Evolutionary conservation across 179 eudicot species (phyloP).

Genomic region (Beta macrorhiza): DNA sequence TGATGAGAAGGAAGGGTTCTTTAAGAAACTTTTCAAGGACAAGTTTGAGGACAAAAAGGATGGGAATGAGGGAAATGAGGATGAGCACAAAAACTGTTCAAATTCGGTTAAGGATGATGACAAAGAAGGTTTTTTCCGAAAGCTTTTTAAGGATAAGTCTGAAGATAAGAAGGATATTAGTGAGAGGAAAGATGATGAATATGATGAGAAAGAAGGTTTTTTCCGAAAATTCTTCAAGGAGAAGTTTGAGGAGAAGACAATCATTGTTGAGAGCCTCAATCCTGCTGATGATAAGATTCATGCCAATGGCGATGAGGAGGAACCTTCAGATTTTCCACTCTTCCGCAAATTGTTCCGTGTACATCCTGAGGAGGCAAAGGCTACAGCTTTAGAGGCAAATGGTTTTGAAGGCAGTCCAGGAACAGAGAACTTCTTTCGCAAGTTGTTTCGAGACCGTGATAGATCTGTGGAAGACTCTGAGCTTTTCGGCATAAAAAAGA

Average conservation of each 20-base stretch:
- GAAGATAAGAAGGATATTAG: conserved; percentile 73
- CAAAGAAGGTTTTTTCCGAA: conserved; percentile 78
- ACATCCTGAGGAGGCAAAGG: conserved; percentile 80
- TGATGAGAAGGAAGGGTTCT: conserved; percentile 65
- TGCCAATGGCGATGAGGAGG: conserved; percentile 74
- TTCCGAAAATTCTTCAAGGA: conserved; percentile 82
- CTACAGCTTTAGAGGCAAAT: conserved; percentile 42
- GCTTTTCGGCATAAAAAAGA: conserved; percentile 69
- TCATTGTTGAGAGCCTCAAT: conserved; percentile 40
- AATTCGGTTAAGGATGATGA: conserved; percentile 55
- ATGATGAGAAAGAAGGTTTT: conserved; percentile 79
- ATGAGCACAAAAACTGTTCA: conserved; percentile 29
- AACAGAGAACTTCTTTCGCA: conserved; percentile 90
- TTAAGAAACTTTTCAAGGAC: conserved; percentile 47
- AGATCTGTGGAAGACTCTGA: conserved; percentile 92
- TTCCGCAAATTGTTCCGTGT: conserved; percentile 81
- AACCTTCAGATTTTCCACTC: conserved; percentile 71
- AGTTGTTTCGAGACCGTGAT: conserved; percentile 92
- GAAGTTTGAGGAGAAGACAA: conserved; percentile 75
- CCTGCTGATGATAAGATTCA: conserved; percentile 56
- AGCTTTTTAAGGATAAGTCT: conserved; percentile 74
- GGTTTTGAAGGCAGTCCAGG: conserved; percentile 91
- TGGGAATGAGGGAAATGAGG: conserved; percentile 40
- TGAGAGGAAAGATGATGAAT: conserved; percentile 55
- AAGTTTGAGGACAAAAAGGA: conserved; percentile 46